Evolutionary conservation across 192 early-diverging fungal species (phyloP), one percentile per base, ranked within the genome.

Genomic region (Umbelopsis sp.): DNA sequence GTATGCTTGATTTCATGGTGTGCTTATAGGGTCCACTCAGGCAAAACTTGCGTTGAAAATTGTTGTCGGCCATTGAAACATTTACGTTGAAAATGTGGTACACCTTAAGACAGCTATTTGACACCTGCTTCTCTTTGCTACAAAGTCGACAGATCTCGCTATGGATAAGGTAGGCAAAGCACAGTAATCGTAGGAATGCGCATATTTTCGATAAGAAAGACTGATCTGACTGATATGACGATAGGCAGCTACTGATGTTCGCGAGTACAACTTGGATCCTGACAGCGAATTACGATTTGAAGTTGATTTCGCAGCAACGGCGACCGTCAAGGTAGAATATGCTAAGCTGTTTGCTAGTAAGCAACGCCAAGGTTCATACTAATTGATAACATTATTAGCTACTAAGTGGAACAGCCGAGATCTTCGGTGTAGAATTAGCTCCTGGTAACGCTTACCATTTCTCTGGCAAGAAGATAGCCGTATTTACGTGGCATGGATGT

Each of bases 201-300:
- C 0, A 33, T 11, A 35, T 16, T 4, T 37, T 37, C 55, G 27
- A 27, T 16, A 6, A 12, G 13, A 2, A 35, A 25, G 3, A 58
- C 9, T 35, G 12, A 27, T 3, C 33, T 35, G 0, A 12, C 30
- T 35, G 11, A 3, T 35, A 35, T 41, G 37, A 4, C 2, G 5
- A 9, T 11, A 66, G 65, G 65, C 22, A n/a, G 25, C n/a, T 2
- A 25, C 25, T 2, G 65, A 48, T 49, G 49, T 78, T 27, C 86
- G 87, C 33, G 86, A 89, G 66, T 90, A 90, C 85, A 74, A 69
- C 50, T 83, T 98, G 45, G 84, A 86, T 1, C 76, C 93, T 1
- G 94, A 95, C 70, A 85, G 92, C 49, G 97, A 99, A 78, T 89
- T 97, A 68, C 90, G 97, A 33, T 91, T 99, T 76, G 97, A 99